Evolutionary conservation across 2,329 filamentous ascomycete genomes (phyloP), one percentile per base, ranked within the genome.

Genomic region (Atkinsonella texensis): DNA sequence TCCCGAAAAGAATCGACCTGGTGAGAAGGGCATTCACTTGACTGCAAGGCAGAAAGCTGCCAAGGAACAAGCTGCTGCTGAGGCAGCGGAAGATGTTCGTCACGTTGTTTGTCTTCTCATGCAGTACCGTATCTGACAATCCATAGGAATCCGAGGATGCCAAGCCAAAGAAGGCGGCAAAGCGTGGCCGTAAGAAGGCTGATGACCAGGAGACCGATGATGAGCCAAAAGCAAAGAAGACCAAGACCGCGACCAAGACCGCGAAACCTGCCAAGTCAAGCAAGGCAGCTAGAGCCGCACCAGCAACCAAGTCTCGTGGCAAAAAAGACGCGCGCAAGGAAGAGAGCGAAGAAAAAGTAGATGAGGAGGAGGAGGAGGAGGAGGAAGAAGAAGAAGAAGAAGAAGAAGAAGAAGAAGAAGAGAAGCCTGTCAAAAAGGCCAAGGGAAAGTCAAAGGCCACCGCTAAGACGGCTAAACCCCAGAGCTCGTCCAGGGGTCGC

Each of bases 1-100:
- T 57, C 72, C 79, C 3, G 84, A 86, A 62, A 78, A 80, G 69
- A 94, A 93, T 63, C 74, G 77, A 18, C 83, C 79, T 3, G 85
- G 85, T 15, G 72, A 75, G 59, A 76, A 71, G 53, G 84, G 85
- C 23, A 87, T 85, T 62, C 81, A 80, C 53, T 64, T 70, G 51
- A 66, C 60, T 23, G 62, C 61, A 39, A 63, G 61, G 48, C 65
- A 71, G 53, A 69, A 60, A 54, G 66, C 55, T 47, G 69, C 67
- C 57, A 63, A 62, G 50, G 60, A 57, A 41, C 63, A 63, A 54
- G 65, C 63, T 15, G 65, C 60, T 15, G 62, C 59, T 23, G 62
- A 55, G 7, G 55, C 53, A 2, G 57, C 56, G 32, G 56, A 57
- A 50, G 42, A 55, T 52, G 63, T 62, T 52, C 23, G 50, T 54